Evolutionary conservation across 2,329 filamentous ascomycete species (phyloP).

Genomic region (Pyrenochaeta sp.): DNA sequence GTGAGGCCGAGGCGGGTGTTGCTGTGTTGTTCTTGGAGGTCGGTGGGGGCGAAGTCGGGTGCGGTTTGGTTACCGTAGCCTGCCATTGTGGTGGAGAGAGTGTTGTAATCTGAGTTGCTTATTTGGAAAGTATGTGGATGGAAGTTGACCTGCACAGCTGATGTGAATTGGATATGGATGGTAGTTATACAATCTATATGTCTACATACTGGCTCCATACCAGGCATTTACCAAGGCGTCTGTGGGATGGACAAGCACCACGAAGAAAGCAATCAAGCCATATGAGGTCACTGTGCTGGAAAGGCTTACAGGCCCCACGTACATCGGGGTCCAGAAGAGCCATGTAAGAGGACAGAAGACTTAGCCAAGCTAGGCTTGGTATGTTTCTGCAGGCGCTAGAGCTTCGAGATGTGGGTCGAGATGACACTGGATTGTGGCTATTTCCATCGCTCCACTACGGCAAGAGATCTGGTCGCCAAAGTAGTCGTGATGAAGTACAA

Average conservation of each 20-base stretch:
- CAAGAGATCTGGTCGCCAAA: not conserved
- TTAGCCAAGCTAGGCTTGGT: conserved; percentile 32
- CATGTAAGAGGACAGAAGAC: conserved; percentile 27
- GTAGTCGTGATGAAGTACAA: not conserved
- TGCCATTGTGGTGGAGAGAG: conserved; percentile 28
- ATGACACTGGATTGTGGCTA: not conserved
- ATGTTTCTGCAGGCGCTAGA: conserved; percentile 14
- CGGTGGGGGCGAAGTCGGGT: conserved; percentile 21
- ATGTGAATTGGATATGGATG: not conserved
- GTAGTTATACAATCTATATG: not conserved
- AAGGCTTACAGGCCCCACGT: conserved; percentile 14
- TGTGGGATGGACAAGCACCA: not conserved
- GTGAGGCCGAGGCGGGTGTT: conserved; percentile 38
- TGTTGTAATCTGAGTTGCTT: not conserved
- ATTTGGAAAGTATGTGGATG: not conserved
- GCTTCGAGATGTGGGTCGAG: conserved; percentile 12
- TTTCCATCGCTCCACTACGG: not conserved
- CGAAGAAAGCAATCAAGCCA: conserved; percentile 16
- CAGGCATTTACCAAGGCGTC: not conserved
- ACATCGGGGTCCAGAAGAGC: conserved; percentile 17
- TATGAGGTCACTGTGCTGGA: conserved; percentile 42
- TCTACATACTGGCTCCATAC: conserved; percentile 6
- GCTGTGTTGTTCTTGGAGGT: conserved; percentile 29
- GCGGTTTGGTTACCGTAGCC: conserved; percentile 50
- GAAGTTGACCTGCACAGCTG: not conserved